phyloP scores from a whole-genome alignment of 2,329 filamentous ascomycete species.

The Coniochaeta ligniaria region DNA sequence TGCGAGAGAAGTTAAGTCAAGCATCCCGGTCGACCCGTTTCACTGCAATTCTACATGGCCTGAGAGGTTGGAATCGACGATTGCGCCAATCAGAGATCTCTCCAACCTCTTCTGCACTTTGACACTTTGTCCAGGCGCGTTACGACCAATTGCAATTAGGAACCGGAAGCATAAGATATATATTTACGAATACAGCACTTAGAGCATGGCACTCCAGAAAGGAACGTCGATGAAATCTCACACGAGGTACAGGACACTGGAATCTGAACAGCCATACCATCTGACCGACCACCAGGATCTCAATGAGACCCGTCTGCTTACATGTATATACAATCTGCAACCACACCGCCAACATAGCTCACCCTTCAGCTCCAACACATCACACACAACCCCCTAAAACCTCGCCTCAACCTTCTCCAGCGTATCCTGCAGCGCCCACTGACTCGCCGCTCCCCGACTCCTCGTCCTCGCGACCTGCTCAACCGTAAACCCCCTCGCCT shows the following conservation, averaged over 20 bases:
- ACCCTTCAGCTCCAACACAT: no score
- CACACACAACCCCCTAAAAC: conserved; percentile 15
- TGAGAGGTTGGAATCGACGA: background rate
- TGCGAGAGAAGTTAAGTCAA: background rate
- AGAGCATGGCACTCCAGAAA: background rate
- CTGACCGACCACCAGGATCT: background rate
- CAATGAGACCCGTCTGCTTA: background rate
- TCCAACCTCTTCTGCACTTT: no score
- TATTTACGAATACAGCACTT: background rate
- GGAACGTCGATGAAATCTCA: background rate
- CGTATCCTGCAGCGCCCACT: conserved; percentile 74
- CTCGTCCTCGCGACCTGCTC: conserved; percentile 66
- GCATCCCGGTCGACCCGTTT: background rate
- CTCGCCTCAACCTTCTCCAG: conserved; percentile 59
- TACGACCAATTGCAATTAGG: no score
- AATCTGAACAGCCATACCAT: background rate
- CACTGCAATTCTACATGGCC: background rate
- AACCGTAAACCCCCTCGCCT: conserved; percentile 81
- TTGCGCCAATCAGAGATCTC: background rate
- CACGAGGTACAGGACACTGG: no score
- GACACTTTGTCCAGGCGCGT: no score
- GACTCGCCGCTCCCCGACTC: conserved; percentile 56
- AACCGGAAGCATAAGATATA: background rate
- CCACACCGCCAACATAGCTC: no score
- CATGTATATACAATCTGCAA: background rate